A percentile compares a stretch with the other conserved stretches of the same genome.
These are phyloP conservation scores for Plantago major DNA, from an alignment of 257 asterid species.

Conservation along the genomic window DNA sequence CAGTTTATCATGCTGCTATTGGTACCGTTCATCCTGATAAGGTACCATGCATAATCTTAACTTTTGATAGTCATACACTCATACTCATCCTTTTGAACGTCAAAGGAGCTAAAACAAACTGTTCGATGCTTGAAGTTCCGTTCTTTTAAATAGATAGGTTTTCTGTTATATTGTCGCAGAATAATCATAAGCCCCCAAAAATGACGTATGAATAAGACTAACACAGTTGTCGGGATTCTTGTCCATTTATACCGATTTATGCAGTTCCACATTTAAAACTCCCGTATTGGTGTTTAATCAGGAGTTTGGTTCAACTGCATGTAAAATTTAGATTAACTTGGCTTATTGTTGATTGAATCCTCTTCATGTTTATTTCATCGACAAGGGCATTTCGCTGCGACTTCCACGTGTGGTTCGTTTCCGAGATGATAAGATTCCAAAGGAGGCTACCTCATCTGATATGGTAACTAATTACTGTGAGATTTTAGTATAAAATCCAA, in stretches of 20 bases:
- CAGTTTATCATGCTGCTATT: constrained; percentile 88
- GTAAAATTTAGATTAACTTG: neutral
- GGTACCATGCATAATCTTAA: constrained; percentile 37
- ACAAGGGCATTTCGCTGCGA: constrained; percentile 78
- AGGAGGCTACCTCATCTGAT: constrained; percentile 79
- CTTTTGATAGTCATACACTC: neutral
- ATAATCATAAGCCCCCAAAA: too few species aligned
- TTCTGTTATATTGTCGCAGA: too few species aligned
- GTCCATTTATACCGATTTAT: too few species aligned
- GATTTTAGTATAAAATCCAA: neutral
- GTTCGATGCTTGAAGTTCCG: neutral
- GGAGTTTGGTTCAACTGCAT: neutral
- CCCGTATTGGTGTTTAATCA: too few species aligned
- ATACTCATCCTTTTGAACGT: neutral
- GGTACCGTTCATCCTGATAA: constrained; percentile 73
- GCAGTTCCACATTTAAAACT: too few species aligned
- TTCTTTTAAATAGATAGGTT: too few species aligned
- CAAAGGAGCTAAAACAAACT: neutral
- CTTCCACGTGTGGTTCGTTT: constrained; percentile 84
- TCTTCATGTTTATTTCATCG: constrained; percentile 18
- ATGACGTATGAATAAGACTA: too few species aligned
- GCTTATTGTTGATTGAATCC: constrained; percentile 6
- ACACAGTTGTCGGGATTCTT: too few species aligned
- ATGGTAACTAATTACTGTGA: constrained; percentile 40
- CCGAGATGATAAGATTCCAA: constrained; percentile 86